phyloP scores from a whole-genome alignment of 345 rosid genomes.

The Diplotaxis tenuifolia region DNA sequence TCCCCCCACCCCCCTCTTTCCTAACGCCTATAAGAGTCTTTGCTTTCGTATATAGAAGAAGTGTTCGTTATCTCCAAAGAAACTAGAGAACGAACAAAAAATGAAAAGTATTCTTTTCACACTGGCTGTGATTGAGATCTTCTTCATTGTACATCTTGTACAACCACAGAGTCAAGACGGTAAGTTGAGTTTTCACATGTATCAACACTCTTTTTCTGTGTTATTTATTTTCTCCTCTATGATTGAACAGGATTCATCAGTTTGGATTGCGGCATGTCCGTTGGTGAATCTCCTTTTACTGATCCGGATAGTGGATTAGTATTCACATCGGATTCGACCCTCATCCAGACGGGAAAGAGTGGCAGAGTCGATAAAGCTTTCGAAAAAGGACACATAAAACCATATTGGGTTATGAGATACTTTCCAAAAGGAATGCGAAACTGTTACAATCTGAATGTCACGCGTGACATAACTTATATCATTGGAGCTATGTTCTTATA shows the following conservation, averaged over 20 bases:
- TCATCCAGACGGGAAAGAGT: slow-evolving; percentile 27
- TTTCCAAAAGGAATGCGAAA: slow-evolving; percentile 39
- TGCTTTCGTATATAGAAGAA: background rate
- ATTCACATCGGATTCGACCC: slow-evolving; percentile 27
- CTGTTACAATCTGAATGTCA: slow-evolving; percentile 33
- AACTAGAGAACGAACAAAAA: background rate
- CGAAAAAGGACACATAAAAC: background rate
- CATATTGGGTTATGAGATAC: slow-evolving; percentile 10
- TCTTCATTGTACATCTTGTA: background rate
- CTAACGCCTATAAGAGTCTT: background rate
- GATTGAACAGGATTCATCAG: slow-evolving; percentile 37
- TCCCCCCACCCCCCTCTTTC: background rate
- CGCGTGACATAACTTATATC: slow-evolving; percentile 23
- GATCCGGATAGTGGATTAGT: slow-evolving; percentile 7
- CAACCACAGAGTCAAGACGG: background rate
- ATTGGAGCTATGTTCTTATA: slow-evolving; percentile 32
- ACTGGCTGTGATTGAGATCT: background rate
- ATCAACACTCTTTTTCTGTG: too few species aligned
- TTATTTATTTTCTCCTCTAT: background rate
- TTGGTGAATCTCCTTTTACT: background rate
- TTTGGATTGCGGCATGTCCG: slow-evolving; percentile 38
- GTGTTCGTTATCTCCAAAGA: background rate
- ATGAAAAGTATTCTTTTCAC: background rate
- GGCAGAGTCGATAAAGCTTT: background rate
- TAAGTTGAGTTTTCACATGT: background rate